Evolutionary conservation across 176 grass and related monocot genomes (phyloP).

Genomic region (Avena sativa): DNA sequence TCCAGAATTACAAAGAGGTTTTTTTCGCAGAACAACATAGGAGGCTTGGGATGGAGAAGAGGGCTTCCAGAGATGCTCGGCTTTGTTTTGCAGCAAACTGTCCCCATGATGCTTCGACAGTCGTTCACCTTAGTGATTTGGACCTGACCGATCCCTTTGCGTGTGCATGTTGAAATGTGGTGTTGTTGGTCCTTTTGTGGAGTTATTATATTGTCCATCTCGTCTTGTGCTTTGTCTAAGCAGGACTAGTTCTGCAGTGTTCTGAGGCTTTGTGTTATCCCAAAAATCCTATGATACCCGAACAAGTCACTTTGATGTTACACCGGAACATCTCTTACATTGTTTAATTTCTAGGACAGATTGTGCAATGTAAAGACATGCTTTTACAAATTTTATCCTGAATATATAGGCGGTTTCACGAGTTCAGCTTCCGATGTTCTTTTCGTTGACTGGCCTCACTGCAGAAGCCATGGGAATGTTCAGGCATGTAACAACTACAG

Average conservation of each 20-base stretch:
- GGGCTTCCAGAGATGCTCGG: slow-evolving; percentile 2
- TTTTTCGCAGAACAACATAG: not conserved
- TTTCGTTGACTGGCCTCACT: too few relatives aligned
- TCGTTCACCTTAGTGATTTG: not conserved
- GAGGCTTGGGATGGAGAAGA: slow-evolving; percentile 24
- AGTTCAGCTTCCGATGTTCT: not conserved
- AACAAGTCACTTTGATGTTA: not conserved
- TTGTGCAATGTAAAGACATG: not conserved
- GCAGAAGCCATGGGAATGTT: not conserved
- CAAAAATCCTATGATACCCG: not conserved
- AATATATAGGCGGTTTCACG: not conserved
- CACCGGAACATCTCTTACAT: not conserved
- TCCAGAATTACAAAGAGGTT: not conserved
- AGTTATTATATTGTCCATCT: not conserved
- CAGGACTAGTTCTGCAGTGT: not conserved
- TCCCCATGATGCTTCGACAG: not conserved
- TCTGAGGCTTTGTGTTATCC: not conserved
- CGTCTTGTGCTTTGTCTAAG: not conserved
- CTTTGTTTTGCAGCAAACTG: not conserved
- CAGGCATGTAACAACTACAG: not conserved
- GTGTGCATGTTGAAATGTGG: not conserved
- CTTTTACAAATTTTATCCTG: not conserved
- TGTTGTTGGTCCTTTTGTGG: not conserved
- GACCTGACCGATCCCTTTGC: not conserved
- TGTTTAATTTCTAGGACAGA: not conserved